Conservation (phyloP, 2,329 filamentous ascomycete genomes). For the Colletotrichum tofieldiae region DNA sequence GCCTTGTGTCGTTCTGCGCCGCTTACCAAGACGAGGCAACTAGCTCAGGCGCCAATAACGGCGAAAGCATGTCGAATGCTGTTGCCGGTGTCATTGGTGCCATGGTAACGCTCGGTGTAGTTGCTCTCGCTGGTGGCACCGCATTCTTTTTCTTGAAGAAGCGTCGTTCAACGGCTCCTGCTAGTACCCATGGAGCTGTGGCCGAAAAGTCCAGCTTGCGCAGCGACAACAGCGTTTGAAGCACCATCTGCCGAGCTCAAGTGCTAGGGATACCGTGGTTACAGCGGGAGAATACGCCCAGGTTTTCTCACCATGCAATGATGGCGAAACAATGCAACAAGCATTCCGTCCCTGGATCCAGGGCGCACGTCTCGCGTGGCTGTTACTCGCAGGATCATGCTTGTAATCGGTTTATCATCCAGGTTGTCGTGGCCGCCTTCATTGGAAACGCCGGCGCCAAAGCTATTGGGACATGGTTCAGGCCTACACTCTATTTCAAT, state of each 20-base stretch:
- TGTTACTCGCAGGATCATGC: not conserved
- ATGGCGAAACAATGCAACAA: too few species aligned
- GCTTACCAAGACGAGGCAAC: constrained; percentile 47
- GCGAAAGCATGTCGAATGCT: constrained; percentile 51
- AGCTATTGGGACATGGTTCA: not conserved
- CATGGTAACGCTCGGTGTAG: constrained; percentile 51
- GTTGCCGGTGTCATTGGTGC: constrained; percentile 54
- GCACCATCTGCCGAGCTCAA: too few species aligned
- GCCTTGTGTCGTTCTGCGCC: constrained; percentile 51
- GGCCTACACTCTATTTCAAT: not conserved
- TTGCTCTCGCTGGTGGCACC: constrained; percentile 39
- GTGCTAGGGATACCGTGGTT: too few species aligned
- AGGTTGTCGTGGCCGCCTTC: not conserved
- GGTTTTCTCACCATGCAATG: not conserved
- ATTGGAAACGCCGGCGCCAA: constrained; percentile 1
- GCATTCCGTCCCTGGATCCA: not conserved
- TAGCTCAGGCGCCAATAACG: constrained; percentile 20
- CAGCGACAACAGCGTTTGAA: constrained; percentile 10
- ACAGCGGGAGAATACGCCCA: not conserved
- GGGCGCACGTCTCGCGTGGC: not conserved
- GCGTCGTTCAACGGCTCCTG: constrained; percentile 5
- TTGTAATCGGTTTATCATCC: not conserved
- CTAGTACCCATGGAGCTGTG: not conserved
- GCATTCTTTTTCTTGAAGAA: constrained; percentile 24
- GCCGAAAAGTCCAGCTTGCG: constrained; percentile 28